phyloP scores from a whole-genome alignment of 768 basidiomycete genomes.

The Thelephora ganbajun region DNA sequence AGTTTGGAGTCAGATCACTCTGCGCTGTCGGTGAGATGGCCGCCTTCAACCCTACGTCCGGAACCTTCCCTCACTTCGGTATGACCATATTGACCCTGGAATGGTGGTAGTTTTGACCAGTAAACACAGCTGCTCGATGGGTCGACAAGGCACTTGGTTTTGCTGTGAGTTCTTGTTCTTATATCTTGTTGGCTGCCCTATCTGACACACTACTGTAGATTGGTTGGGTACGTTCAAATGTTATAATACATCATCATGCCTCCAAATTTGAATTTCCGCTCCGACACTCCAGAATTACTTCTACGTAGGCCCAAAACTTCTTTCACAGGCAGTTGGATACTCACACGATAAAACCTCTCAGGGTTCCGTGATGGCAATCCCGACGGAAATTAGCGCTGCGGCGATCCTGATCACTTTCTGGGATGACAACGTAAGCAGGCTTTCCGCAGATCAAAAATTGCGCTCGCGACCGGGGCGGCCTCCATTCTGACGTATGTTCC shows the following conservation, averaged over 20 bases:
- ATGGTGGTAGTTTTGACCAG: neutral
- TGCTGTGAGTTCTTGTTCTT: slow-evolving; percentile 14
- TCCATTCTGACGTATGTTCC: no score
- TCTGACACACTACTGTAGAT: slow-evolving; percentile 4
- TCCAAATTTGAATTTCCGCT: neutral
- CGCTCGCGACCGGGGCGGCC: neutral
- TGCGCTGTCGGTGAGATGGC: slow-evolving; percentile 70
- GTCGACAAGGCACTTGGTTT: slow-evolving; percentile 24
- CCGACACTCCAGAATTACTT: slow-evolving; percentile 33
- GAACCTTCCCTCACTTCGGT: slow-evolving; percentile 67
- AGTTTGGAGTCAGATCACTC: slow-evolving; percentile 26
- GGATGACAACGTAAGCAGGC: slow-evolving; percentile 37
- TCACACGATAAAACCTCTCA: neutral
- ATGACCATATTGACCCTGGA: slow-evolving; percentile 3
- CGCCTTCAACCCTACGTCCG: slow-evolving; percentile 65
- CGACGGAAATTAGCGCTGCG: slow-evolving; percentile 66
- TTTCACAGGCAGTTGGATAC: neutral
- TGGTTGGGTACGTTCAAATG: slow-evolving; percentile 19
- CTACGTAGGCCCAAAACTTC: slow-evolving; percentile 25
- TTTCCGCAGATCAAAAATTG: neutral
- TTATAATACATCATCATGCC: no score
- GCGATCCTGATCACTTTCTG: slow-evolving; percentile 60
- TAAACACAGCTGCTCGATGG: slow-evolving; percentile 17
- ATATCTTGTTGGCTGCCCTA: neutral
- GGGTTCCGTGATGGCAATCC: slow-evolving; percentile 21